Percentiles rank a stretch among this genome's conserved stretches.
Evolutionary conservation across 2,329 filamentous ascomycete genomes (phyloP).

Genomic region (Trichoderma koningiopsis): DNA sequence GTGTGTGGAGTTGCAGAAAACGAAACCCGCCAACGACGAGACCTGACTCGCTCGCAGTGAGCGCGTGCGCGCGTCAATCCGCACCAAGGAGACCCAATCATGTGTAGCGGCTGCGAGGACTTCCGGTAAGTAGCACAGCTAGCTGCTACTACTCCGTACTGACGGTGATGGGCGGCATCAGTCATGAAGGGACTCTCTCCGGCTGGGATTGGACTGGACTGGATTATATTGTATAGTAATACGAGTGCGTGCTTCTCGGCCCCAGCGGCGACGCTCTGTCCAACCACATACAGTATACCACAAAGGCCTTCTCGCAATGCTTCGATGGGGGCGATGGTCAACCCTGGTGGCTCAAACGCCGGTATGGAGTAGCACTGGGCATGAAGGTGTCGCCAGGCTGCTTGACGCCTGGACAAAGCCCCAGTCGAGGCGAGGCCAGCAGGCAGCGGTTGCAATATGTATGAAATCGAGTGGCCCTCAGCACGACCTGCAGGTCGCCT

Average conservation of each 20-base stretch:
- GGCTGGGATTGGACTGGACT: neutral
- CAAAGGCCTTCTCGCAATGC: neutral
- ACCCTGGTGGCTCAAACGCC: neutral
- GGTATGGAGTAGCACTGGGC: neutral
- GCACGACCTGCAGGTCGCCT: slow-evolving; percentile 21
- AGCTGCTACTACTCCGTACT: neutral
- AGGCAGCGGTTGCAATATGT: neutral
- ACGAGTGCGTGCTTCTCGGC: neutral
- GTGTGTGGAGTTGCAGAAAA: slow-evolving; percentile 8
- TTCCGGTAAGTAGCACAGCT: neutral
- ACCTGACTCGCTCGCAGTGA: slow-evolving; percentile 10
- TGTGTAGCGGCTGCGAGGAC: neutral
- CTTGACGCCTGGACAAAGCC: slow-evolving; percentile 1
- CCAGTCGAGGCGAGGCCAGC: neutral
- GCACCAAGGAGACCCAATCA: slow-evolving; percentile 10
- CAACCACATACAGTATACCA: neutral
- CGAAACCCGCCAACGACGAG: neutral
- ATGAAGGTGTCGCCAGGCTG: neutral
- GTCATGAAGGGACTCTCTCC: neutral
- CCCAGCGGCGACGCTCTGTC: neutral
- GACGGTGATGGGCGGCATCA: neutral
- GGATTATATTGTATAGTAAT: neutral
- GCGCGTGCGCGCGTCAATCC: slow-evolving; percentile 8
- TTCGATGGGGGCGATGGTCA: neutral
- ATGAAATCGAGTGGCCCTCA: slow-evolving; percentile 3